Conservation (phyloP, 1,284 basidiomycete species). For the Fomitopsis betulina region DNA sequence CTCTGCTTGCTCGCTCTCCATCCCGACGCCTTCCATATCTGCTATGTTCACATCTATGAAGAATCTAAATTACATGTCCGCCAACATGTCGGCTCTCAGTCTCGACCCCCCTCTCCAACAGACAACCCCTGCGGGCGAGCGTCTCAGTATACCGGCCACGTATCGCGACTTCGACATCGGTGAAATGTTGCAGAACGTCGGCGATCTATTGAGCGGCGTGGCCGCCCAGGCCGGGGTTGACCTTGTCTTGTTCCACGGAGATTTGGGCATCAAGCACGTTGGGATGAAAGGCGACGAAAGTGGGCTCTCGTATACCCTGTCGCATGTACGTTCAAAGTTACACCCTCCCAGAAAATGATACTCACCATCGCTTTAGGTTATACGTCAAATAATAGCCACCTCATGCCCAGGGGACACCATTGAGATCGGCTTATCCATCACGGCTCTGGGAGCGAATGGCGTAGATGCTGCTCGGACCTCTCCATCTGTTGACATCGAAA, state of each 20-base stretch:
- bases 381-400: slow-evolving; percentile 78
- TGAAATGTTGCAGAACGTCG: slow-evolving; percentile 70
- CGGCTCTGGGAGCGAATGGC: slow-evolving; percentile 14
- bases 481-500: slow-evolving; percentile 22
- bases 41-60: slow-evolving; percentile 87
- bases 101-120: slow-evolving; percentile 13
- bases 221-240: slow-evolving; percentile 84
- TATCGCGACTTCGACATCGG: slow-evolving; percentile 60
- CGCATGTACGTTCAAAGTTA: slow-evolving; percentile 61
- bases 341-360: slow-evolving; percentile 11
- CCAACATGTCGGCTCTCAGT: slow-evolving; percentile 52
- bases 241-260: slow-evolving; percentile 84
- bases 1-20: slow-evolving; percentile 78
- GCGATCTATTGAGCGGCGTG: slow-evolving; percentile 80
- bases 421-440: slow-evolving; percentile 80
- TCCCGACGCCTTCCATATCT: slow-evolving; percentile 84
- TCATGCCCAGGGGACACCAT: slow-evolving; percentile 76
- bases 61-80: slow-evolving; percentile 85
- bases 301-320: slow-evolving; percentile 74
- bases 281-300: slow-evolving; percentile 83
- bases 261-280: slow-evolving; percentile 80
- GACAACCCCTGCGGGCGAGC: slow-evolving; percentile 5
- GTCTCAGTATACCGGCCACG: slow-evolving; percentile 8
- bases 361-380: slow-evolving; percentile 46
- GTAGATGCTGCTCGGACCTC: slow-evolving; percentile 12